These are phyloP conservation scores for Entomortierella chlamydospora DNA, from an alignment of 192 early-diverging fungal genomes.

Conservation along the genomic window DNA sequence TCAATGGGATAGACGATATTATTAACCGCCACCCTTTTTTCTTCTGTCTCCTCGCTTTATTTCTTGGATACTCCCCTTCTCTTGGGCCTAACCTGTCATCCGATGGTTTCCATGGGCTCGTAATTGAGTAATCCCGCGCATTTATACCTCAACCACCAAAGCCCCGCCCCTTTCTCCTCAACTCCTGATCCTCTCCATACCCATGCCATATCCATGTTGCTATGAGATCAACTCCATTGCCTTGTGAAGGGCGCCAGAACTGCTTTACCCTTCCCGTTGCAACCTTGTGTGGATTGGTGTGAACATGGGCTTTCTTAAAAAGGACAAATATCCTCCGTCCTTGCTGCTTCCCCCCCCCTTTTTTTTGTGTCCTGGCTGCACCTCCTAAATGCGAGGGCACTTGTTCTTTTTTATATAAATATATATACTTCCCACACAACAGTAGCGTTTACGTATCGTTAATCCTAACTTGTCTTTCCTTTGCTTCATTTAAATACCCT, in stretches of 20 bases:
- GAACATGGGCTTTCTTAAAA: background rate
- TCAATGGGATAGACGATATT: too few species aligned
- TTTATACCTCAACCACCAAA: constrained; percentile 24
- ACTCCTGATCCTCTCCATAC: background rate
- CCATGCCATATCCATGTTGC: constrained; percentile 19
- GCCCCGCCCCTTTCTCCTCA: background rate
- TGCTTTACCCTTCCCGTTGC: background rate
- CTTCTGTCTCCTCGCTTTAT: constrained; percentile 13
- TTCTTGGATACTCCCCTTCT: constrained; percentile 5
- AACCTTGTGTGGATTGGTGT: background rate
- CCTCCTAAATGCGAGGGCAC: constrained; percentile 9
- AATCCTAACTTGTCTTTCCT: background rate
- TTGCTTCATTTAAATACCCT: constrained; percentile 12
- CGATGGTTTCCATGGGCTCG: constrained; percentile 29
- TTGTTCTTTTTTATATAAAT: background rate
- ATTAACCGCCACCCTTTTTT: too few species aligned
- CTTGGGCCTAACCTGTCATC: constrained; percentile 11
- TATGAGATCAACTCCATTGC: background rate
- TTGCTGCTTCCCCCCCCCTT: background rate
- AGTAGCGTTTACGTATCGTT: background rate
- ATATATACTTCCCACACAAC: background rate
- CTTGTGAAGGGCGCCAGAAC: background rate
- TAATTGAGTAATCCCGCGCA: constrained; percentile 11
- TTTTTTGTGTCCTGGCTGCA: constrained; percentile 10
- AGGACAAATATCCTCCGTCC: background rate